Evolutionary conservation across 805 yeast species (phyloP).

Genomic region (Suhomyces kilbournensis): DNA sequence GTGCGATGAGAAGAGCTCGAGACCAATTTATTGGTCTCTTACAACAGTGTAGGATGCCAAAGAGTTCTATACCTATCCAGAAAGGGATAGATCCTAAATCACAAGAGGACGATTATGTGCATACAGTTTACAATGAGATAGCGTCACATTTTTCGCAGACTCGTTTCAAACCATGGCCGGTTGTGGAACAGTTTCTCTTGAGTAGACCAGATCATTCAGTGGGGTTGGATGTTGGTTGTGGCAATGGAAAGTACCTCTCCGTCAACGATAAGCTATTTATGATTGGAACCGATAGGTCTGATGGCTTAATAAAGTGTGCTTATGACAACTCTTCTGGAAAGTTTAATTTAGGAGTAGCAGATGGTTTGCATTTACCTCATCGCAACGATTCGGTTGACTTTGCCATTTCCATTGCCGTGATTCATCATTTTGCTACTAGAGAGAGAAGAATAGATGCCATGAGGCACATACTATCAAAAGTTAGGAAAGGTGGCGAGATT

Average conservation of each 20-base stretch:
- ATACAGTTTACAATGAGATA: constrained; percentile 87
- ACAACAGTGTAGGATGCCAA: constrained; percentile 21
- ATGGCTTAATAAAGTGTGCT: constrained; percentile 67
- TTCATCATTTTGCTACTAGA: constrained; percentile 89
- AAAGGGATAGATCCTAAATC: constrained; percentile 42
- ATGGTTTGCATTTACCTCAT: constrained; percentile 61
- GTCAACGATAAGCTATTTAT: constrained; percentile 67
- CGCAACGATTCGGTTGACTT: constrained; percentile 54
- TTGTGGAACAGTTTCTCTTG: constrained; percentile 69
- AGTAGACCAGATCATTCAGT: constrained; percentile 51
- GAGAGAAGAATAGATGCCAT: constrained; percentile 79
- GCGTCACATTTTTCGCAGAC: constrained; percentile 93
- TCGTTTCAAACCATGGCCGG: constrained; percentile 96
- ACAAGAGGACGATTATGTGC: constrained; percentile 79
- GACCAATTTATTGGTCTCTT: not conserved
- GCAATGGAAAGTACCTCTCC: constrained; percentile 87
- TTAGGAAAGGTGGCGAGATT: constrained; percentile 62
- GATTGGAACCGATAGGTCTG: constrained; percentile 73
- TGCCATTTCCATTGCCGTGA: constrained; percentile 92
- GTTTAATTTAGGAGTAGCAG: constrained; percentile 70
- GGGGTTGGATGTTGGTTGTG: constrained; percentile 95
- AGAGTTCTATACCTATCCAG: constrained; percentile 30
- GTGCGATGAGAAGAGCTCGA: not conserved
- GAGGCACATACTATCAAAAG: constrained; percentile 56
- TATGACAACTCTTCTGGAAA: constrained; percentile 33